These are phyloP conservation scores for Fonsecaea pugnacius DNA, from an alignment of 2,329 filamentous ascomycete genomes.

Conservation along the genomic window DNA sequence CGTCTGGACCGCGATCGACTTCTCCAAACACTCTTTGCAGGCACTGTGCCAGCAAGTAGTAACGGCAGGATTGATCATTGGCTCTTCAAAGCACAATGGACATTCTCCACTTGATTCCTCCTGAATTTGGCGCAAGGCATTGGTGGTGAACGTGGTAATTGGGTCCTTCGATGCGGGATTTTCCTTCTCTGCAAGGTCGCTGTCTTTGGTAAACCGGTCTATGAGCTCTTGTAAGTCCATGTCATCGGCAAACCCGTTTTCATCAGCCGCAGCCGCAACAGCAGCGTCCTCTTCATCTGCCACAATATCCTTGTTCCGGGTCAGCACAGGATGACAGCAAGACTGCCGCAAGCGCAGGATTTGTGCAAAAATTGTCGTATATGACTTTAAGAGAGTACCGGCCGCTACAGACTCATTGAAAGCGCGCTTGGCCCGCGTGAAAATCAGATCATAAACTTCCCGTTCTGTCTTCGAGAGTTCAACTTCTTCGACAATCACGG, in stretches of 20 bases:
- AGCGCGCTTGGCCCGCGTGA: constrained; percentile 76
- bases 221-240: constrained; percentile 93
- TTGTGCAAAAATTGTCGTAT: constrained; percentile 96
- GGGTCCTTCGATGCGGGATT: constrained; percentile 59
- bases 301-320: constrained; percentile 80
- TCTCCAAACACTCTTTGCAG: constrained; percentile 88
- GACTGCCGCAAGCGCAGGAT: constrained; percentile 90
- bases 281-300: constrained; percentile 84
- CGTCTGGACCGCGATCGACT: constrained; percentile 85
- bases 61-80: constrained; percentile 91
- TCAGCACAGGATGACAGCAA: constrained; percentile 90
- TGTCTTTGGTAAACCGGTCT: constrained; percentile 75
- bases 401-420: constrained; percentile 87
- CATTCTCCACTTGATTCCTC: constrained; percentile 88
- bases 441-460: constrained; percentile 92
- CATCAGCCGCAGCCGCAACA: constrained; percentile 68
- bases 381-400: constrained; percentile 91
- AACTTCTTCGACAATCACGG: constrained; percentile 82
- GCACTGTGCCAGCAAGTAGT: constrained; percentile 98
- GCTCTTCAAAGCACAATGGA: constrained; percentile 91
- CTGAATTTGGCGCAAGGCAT: constrained; percentile 88
- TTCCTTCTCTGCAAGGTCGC: constrained; percentile 59
- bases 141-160: constrained; percentile 77
- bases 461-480: constrained; percentile 83
- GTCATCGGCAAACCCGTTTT: constrained; percentile 83